Percentiles rank a stretch among this genome's conserved stretches.
Conservation (phyloP, 768 basidiomycete species). For the Dendrothele bispora region DNA sequence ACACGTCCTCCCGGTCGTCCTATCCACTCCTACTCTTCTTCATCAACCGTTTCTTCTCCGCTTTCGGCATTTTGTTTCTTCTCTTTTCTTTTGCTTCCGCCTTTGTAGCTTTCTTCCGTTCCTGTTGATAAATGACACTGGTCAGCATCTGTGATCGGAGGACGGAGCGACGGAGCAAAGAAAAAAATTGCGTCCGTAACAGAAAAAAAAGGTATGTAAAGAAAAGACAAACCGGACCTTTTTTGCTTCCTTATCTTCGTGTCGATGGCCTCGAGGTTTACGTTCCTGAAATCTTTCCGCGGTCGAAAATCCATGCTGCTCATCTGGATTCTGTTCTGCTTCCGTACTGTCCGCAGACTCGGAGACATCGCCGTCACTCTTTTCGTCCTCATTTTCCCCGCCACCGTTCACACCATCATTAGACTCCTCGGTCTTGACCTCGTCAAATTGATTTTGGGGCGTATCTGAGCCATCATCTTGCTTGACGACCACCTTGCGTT, state of each 20-base stretch:
- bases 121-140: conserved; percentile 44
- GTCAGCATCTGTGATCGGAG: conserved; percentile 8
- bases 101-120: conserved; percentile 88
- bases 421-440: no score
- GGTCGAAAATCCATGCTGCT: conserved; percentile 27
- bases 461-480: conserved; percentile 12
- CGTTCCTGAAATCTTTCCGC: conserved; percentile 46
- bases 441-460: conserved; percentile 10
- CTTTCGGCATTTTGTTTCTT: conserved; percentile 93
- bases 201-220: conserved; percentile 3
- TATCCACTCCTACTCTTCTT: conserved; percentile 41
- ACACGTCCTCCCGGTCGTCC: conserved; percentile 28
- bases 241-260: conserved; percentile 90
- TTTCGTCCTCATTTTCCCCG: conserved; percentile 21
- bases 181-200: no score
- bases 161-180: conserved; percentile 4
- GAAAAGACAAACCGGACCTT: conserved; percentile 52
- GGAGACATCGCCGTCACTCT: conserved; percentile 27
- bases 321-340: conserved; percentile 34
- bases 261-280: conserved; percentile 80
- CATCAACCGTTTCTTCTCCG: conserved; percentile 86
- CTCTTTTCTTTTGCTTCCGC: conserved; percentile 85
- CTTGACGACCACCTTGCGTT: conserved; percentile 1
- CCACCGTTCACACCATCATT: no score
- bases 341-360: conserved; percentile 35